phyloP scores from a whole-genome alignment of 75 land plant species.

The Pinus taeda region DNA sequence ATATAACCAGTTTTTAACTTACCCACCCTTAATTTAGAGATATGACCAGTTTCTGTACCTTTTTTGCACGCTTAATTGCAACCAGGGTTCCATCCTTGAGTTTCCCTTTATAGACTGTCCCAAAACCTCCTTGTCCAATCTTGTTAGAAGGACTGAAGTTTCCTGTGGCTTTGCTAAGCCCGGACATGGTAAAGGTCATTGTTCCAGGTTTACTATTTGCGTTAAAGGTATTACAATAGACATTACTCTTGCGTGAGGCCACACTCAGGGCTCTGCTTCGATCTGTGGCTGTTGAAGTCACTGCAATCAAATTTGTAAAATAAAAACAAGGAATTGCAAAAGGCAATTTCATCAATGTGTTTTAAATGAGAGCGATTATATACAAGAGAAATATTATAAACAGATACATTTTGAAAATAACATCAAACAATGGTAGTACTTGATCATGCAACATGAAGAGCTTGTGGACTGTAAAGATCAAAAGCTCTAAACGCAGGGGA shows the following conservation, averaged over 20 bases:
- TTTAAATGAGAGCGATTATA: neutral
- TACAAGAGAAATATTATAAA: neutral
- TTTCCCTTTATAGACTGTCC: slow-evolving; percentile 72
- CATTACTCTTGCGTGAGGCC: neutral
- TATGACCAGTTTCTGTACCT: slow-evolving; percentile 19
- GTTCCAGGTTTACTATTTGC: neutral
- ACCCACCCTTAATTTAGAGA: neutral
- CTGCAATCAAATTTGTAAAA: neutral
- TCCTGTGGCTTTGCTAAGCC: slow-evolving; percentile 56
- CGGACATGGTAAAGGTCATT: slow-evolving; percentile 46
- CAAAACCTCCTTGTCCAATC: slow-evolving; percentile 81
- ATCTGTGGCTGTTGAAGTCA: slow-evolving; percentile 4
- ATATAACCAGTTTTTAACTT: neutral
- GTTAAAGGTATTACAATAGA: neutral
- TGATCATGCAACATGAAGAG: neutral
- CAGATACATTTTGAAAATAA: neutral
- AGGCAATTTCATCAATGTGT: neutral
- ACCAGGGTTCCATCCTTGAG: slow-evolving; percentile 72
- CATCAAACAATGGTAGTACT: neutral
- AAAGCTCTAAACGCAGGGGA: neutral
- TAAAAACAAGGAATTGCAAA: neutral
- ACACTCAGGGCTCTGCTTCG: neutral
- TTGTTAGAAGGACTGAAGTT: slow-evolving; percentile 53
- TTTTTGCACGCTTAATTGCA: slow-evolving; percentile 81
- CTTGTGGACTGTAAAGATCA: neutral